Base-by-base conservation (phyloP, 805 yeast species). In the Suhomyces prunicola region DNA sequence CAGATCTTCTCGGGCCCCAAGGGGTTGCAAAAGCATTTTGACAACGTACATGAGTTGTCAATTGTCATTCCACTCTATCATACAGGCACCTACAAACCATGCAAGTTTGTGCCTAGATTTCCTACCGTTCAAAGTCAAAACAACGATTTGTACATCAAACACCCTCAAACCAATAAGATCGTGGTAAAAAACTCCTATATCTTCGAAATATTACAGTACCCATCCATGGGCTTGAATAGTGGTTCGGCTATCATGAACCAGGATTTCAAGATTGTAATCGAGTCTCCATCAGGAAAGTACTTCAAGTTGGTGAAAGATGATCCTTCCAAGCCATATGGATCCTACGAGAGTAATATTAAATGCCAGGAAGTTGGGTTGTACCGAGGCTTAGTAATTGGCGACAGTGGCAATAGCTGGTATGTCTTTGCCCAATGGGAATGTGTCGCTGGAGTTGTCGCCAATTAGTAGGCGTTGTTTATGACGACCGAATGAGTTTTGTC, bases 351-450 rank as follows among this genome's bases (percentile, higher is more conserved):
- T n/a, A 74, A 78, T 42, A 72, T 87, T 23, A 80, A 80, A 53
- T 76, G 90, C 52, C 80, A 78, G 55, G 97, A 92, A 64, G 66
- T 71, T 1, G 99, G 99, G 2, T 66, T 79, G 15, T 94, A 97
- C 90, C 79, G 92, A 53, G 93, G 90, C 1, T 78, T 92, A 46
- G 90, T 90, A 0, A 81, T 87, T 40, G 86, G 90, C 8, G 93
- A 90, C 57, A 81, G 85, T 41, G 89, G 88, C 4, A 78, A 79
- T 51, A 85, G 90, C 50, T 89, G 96, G 90, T 87, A 90, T 61
- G 90, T 88, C 3, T 90, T 89, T 70, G 91, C 96, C 12, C 97
- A 91, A 68, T 93, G 99, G 99, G 74, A 75, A 31, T 87, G 93
- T 67, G 67, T 72, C 17, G 65, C 66, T 15, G 57, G 51, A 3